A percentile compares a stretch with the other conserved stretches of the same genome.
Conservation (phyloP, 441 rosid genomes). For the Adansonia rubrostipa region DNA sequence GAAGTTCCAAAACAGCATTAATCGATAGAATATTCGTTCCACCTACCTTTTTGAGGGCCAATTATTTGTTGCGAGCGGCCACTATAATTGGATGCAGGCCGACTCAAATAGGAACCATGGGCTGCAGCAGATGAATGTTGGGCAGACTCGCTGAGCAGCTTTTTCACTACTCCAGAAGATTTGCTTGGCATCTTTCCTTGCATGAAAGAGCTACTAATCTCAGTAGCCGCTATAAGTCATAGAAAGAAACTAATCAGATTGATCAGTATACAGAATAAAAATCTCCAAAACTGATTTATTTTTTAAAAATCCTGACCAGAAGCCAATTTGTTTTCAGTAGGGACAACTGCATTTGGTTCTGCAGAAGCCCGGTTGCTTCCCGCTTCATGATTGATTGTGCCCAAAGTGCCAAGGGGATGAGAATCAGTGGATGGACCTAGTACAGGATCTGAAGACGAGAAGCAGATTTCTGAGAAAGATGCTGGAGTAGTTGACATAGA, state of each 20-base stretch:
- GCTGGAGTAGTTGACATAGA: constrained; percentile 44
- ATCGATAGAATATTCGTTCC: constrained; percentile 13
- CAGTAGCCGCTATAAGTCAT: constrained; percentile 45
- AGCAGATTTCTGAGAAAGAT: constrained; percentile 63
- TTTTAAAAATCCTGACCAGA: constrained; percentile 41
- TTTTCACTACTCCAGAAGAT: constrained; percentile 63
- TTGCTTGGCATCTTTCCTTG: constrained; percentile 56
- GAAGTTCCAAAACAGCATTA: neutral
- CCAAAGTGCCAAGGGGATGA: constrained; percentile 40
- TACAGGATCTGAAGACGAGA: constrained; percentile 68
- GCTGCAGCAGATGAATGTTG: constrained; percentile 53
- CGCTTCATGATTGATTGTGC: constrained; percentile 57
- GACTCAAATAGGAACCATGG: constrained; percentile 64
- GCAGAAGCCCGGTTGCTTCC: constrained; percentile 43
- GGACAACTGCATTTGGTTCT: constrained; percentile 45
- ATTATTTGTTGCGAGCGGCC: constrained; percentile 64
- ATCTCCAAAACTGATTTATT: constrained; percentile 18
- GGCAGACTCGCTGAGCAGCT: constrained; percentile 52
- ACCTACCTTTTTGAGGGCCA: constrained; percentile 76
- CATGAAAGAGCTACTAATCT: constrained; percentile 41
- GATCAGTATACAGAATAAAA: constrained; percentile 21
- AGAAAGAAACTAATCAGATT: constrained; percentile 28
- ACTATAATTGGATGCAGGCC: constrained; percentile 79
- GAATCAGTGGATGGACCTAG: constrained; percentile 55
- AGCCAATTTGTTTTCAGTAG: constrained; percentile 51